These are phyloP conservation scores for Phaeosphaeria sp. DNA, from an alignment of 2,329 filamentous ascomycete genomes.

Conservation along the genomic window DNA sequence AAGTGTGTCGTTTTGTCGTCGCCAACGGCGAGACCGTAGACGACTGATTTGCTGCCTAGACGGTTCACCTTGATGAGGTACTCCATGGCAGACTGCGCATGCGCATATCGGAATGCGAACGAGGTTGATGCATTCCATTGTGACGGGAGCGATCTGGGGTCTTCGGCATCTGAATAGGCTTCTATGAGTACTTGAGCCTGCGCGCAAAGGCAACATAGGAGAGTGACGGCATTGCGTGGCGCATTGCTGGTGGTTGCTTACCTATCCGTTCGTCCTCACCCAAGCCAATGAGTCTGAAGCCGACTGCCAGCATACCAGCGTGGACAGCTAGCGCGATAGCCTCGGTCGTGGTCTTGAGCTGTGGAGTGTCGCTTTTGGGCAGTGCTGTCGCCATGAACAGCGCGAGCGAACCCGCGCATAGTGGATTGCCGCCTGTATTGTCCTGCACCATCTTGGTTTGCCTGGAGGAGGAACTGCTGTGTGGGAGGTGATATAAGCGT, in stretches of 20 bases:
- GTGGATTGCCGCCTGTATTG: slow-evolving; percentile 49
- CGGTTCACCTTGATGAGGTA: slow-evolving; percentile 84
- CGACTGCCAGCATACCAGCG: slow-evolving; percentile 79
- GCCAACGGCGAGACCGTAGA: slow-evolving; percentile 79
- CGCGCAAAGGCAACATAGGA: slow-evolving; percentile 12
- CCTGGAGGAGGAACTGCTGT: not conserved
- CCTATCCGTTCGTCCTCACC: slow-evolving; percentile 79
- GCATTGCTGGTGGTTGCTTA: slow-evolving; percentile 44
- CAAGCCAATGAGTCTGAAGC: slow-evolving; percentile 83
- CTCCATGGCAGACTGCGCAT: slow-evolving; percentile 82
- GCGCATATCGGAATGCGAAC: slow-evolving; percentile 85
- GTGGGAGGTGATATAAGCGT: not conserved
- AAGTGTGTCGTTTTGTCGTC: slow-evolving; percentile 82
- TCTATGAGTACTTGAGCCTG: slow-evolving; percentile 52
- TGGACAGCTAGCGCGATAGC: slow-evolving; percentile 84
- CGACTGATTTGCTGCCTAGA: slow-evolving; percentile 81
- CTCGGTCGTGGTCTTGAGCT: slow-evolving; percentile 75
- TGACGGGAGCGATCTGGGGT: slow-evolving; percentile 68
- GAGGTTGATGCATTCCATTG: slow-evolving; percentile 81
- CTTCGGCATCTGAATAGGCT: slow-evolving; percentile 62
- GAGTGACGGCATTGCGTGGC: not conserved
- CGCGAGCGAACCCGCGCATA: slow-evolving; percentile 52
- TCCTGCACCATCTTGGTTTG: slow-evolving; percentile 32
- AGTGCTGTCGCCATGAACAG: slow-evolving; percentile 54
- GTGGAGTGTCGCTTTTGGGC: slow-evolving; percentile 46